Evolutionary conservation across 202 grass and related monocot genomes (phyloP), one percentile per base, ranked within the genome.

Genomic region (Carex arenaria): DNA sequence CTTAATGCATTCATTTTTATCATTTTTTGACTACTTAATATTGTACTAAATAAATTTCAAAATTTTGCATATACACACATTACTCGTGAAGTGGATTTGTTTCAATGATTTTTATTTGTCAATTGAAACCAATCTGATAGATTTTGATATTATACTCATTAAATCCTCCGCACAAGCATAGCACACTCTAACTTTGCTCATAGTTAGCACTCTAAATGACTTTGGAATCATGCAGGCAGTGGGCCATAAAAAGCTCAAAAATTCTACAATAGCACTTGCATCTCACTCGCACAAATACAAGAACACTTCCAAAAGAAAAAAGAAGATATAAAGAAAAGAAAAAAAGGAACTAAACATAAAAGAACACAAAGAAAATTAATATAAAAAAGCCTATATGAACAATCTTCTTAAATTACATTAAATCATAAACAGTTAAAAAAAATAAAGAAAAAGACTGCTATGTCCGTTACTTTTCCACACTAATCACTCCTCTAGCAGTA

Each of bases 401-500:
- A 71, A 71, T 22, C 2, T 71, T 71, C 36, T 40, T 32, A 71
- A 11, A 47, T 47, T 45, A 47, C 73, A n/a, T 77, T 10, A 51
- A 5, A 59, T 36, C 17, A 10, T 11, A 34, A 56, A 55, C 14
- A 56, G n/a, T 7, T 38, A 56, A 10, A 76, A 73, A 54, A 34
- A 28, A 0, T 74, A 9, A 34, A 34, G 3, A 52, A 19, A 7
- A 9, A 75, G 30, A 26, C 2, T 23, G 26, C n/a, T 59, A 49
- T 15, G 61, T 26, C 40, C 53, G 13, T 64, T 80, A 57, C 59
- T 64, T 65, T 82, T 17, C 64, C 45, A 82, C 62, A 54, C 22
- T 64, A 61, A 82, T 82, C 4, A 67, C 80, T 2, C 80, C 80
- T 69, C 19, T 82, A 18, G 80, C 80, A 82, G 80, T 82, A 66